Percentiles rank a stretch among this genome's conserved stretches.
phyloP scores from a whole-genome alignment of 1,284 basidiomycete species.

The Melampsora larici-populina region DNA sequence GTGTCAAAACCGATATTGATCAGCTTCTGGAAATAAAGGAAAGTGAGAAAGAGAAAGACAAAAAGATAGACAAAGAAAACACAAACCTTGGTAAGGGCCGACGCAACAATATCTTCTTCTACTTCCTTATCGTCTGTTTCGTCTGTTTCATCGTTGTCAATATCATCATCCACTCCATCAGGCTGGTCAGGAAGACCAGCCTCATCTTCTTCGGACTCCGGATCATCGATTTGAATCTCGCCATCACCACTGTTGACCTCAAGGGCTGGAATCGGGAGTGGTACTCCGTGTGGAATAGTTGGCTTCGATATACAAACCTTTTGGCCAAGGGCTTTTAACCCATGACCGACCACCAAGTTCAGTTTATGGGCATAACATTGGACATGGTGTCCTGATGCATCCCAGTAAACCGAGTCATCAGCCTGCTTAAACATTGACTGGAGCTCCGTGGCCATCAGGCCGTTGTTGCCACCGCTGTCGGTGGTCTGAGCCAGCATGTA shows the following conservation, averaged over 20 bases:
- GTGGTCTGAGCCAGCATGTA: too few relatives aligned
- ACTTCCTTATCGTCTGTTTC: neutral
- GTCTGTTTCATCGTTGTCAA: neutral
- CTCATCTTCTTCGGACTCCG: too few relatives aligned
- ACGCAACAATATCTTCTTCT: neutral
- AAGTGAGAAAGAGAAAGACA: too few relatives aligned
- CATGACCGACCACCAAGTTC: neutral
- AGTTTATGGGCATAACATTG: neutral
- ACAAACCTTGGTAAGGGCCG: neutral
- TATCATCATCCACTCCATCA: neutral
- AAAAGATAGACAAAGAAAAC: too few relatives aligned
- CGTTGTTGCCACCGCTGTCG: neutral
- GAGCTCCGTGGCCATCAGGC: constrained; percentile 1
- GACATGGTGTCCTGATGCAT: neutral
- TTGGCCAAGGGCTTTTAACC: neutral
- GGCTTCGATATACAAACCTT: neutral
- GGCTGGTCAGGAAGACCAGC: too few relatives aligned
- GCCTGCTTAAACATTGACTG: neutral
- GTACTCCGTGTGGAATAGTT: neutral
- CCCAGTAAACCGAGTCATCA: neutral
- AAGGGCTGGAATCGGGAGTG: too few relatives aligned
- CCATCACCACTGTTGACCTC: too few relatives aligned
- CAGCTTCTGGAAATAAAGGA: too few relatives aligned
- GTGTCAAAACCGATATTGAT: too few relatives aligned
- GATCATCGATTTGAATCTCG: too few relatives aligned